Conservation (phyloP, 768 basidiomycete genomes). For the Lentinula raphanica region DNA sequence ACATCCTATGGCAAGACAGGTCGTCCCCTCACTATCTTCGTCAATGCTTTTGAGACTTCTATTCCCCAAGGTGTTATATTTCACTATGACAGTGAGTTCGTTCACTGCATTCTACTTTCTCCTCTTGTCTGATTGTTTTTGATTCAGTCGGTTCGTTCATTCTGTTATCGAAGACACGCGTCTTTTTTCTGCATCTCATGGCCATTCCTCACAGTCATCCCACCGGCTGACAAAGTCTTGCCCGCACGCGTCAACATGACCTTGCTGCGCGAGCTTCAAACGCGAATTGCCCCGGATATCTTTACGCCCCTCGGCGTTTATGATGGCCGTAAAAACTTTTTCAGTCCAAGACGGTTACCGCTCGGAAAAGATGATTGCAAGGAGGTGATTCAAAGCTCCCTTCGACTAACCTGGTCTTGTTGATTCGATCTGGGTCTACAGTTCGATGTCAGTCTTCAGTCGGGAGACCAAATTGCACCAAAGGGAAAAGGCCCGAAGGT, state of each 20-base stretch:
- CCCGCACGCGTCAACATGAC: constrained; percentile 68
- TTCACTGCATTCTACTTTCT: not conserved
- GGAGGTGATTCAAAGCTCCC: constrained; percentile 51
- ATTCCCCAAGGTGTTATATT: constrained; percentile 55
- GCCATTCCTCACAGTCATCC: too few relatives aligned
- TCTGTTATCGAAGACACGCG: not conserved
- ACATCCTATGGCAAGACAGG: constrained; percentile 61
- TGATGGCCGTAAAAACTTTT: constrained; percentile 72
- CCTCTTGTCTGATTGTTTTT: too few relatives aligned
- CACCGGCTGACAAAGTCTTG: constrained; percentile 61
- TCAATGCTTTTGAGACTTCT: constrained; percentile 62
- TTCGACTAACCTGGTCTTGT: too few relatives aligned
- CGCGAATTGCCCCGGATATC: constrained; percentile 47
- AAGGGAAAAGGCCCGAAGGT: constrained; percentile 50
- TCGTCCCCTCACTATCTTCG: constrained; percentile 28
- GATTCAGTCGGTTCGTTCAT: constrained; percentile 43
- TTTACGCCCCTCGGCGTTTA: constrained; percentile 74
- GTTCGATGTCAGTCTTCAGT: constrained; percentile 55
- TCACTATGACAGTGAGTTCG: constrained; percentile 70
- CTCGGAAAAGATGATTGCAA: constrained; percentile 47
- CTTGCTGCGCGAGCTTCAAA: constrained; percentile 60
- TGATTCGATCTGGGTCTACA: constrained; percentile 20
- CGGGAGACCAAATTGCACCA: constrained; percentile 24
- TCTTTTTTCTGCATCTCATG: too few relatives aligned
- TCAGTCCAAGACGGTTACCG: constrained; percentile 34